phyloP scores from a whole-genome alignment of 495 filamentous ascomycete species.

The Podospora didyma region DNA sequence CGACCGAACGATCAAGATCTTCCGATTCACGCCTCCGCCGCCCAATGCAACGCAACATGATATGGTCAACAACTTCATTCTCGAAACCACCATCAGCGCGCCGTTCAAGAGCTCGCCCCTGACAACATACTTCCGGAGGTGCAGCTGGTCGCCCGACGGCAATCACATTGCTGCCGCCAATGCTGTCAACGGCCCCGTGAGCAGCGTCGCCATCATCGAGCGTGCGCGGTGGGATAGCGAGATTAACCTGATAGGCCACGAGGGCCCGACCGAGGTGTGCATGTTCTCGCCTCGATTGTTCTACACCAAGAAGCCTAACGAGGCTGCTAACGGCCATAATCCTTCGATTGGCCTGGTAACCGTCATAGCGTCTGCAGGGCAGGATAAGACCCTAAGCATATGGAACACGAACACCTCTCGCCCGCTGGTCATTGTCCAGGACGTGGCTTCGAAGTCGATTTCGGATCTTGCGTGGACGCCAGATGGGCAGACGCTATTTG shows the following conservation, averaged over 20 bases:
- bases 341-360: conserved; percentile 59
- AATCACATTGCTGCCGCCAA: conserved; percentile 97
- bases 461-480: conserved; percentile 94
- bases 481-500: conserved; percentile 81
- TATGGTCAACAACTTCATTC: conserved; percentile 88
- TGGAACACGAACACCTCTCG: conserved; percentile 96
- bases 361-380: conserved; percentile 93
- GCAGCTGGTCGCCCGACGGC: conserved; percentile 96
- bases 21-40: conserved; percentile 83
- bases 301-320: conserved; percentile 58
- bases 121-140: conserved; percentile 94
- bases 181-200: conserved; percentile 93
- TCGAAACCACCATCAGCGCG: conserved; percentile 78
- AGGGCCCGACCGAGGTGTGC: conserved; percentile 94
- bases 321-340: conserved; percentile 28
- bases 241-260: conserved; percentile 95
- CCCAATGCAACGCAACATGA: conserved; percentile 94
- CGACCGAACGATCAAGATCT: conserved; percentile 94
- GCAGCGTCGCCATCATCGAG: conserved; percentile 93
- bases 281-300: conserved; percentile 93
- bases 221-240: conserved; percentile 91
- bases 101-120: conserved; percentile 87
- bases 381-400: conserved; percentile 90
- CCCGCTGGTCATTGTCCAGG: conserved; percentile 82
- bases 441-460: conserved; percentile 83